phyloP scores from a whole-genome alignment of 2,329 filamentous ascomycete species.

The Hymenoscyphus albidus region DNA sequence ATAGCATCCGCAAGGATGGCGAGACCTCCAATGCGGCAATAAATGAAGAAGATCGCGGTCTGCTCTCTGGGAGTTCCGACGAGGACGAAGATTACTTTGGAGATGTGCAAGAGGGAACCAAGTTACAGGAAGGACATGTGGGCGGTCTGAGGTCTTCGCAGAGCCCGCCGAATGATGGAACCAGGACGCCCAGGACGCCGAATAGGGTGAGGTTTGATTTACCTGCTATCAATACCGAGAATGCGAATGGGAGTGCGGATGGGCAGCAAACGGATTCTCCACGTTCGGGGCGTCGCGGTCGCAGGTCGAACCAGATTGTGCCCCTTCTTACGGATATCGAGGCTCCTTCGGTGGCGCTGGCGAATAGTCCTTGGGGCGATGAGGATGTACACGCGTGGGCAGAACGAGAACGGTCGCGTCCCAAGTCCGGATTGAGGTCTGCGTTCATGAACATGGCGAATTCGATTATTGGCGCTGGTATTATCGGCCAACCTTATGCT shows the following conservation, averaged over 20 bases:
- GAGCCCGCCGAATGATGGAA: conserved; percentile 13
- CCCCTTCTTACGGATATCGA: conserved; percentile 79
- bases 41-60: conserved; percentile 40
- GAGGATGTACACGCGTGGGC: conserved; percentile 46
- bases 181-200: conserved; percentile 32
- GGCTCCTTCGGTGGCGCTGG: conserved; percentile 73
- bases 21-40: conserved; percentile 16
- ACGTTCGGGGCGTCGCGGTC: conserved; percentile 32
- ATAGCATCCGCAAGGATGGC: conserved; percentile 31
- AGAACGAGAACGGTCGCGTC: conserved; percentile 56
- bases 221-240: conserved; percentile 30
- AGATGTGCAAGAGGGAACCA: no score
- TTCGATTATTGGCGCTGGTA: conserved; percentile 81
- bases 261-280: conserved; percentile 41
- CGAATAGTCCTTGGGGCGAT: conserved; percentile 34
- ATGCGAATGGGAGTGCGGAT: conserved; percentile 35
- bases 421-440: conserved; percentile 78
- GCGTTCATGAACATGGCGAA: conserved; percentile 99
- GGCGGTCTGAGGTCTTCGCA: conserved; percentile 12
- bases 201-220: conserved; percentile 37
- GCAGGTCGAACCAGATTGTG: conserved; percentile 34
- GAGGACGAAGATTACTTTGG: conserved; percentile 32
- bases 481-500: conserved; percentile 90
- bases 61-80: conserved; percentile 35
- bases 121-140: not conserved